phyloP scores from a whole-genome alignment of 2,329 filamentous ascomycete species.

The Cytospora chrysosperma region DNA sequence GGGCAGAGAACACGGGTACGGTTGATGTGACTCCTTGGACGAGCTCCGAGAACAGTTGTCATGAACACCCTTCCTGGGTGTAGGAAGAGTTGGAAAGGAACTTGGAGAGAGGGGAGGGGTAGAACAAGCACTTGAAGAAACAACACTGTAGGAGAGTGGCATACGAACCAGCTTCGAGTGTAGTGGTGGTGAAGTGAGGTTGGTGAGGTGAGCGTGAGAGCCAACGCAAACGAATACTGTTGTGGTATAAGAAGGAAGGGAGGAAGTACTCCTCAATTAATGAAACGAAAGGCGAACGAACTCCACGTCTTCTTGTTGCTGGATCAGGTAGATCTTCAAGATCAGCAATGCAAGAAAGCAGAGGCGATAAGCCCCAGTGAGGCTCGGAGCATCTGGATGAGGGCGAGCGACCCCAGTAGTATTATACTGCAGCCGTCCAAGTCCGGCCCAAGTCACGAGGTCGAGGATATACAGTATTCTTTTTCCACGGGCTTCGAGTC shows the following conservation, averaged over 20 bases:
- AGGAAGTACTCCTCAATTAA: not conserved
- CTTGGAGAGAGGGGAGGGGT: no score
- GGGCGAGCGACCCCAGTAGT: constrained; percentile 10
- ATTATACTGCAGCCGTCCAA: constrained; percentile 15
- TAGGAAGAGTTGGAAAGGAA: not conserved
- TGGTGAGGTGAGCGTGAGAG: not conserved
- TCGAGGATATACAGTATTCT: constrained; percentile 1
- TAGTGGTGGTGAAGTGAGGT: no score
- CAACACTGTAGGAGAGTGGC: not conserved
- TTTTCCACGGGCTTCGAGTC: not conserved
- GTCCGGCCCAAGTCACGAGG: constrained; percentile 14
- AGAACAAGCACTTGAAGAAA: not conserved
- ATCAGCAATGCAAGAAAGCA: not conserved
- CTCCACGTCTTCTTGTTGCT: not conserved
- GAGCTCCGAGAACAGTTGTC: not conserved
- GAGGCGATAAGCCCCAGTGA: constrained; percentile 8
- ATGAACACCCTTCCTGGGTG: not conserved
- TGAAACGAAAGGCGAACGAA: not conserved
- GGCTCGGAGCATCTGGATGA: constrained; percentile 3
- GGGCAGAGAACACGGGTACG: not conserved
- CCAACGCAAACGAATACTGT: not conserved
- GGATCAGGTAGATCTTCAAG: constrained; percentile 2
- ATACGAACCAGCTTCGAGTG: constrained; percentile 1
- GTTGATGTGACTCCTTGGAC: not conserved
- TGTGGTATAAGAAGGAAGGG: not conserved